These are phyloP conservation scores for Spathaspora arborariae DNA, from an alignment of 805 yeast species.

Conservation along the genomic window DNA sequence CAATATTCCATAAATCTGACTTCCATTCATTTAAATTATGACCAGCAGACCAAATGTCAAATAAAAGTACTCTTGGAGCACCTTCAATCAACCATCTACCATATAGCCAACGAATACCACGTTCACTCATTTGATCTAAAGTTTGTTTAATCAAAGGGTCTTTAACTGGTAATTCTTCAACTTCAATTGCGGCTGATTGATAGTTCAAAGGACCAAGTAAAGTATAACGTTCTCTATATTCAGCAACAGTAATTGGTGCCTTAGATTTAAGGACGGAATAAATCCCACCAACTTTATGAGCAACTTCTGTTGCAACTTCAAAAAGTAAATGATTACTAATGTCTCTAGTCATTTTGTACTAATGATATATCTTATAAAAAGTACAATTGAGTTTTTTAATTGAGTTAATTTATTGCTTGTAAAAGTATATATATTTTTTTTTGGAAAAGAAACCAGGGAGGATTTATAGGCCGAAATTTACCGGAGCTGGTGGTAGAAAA, in stretches of 20 bases:
- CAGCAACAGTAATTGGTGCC: slow-evolving; percentile 94
- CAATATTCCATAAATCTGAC: slow-evolving; percentile 82
- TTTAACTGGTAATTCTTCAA: slow-evolving; percentile 64
- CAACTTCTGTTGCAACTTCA: slow-evolving; percentile 96
- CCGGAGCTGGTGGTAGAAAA: neutral
- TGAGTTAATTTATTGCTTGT: neutral
- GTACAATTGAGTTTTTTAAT: slow-evolving; percentile 1
- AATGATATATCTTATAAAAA: neutral
- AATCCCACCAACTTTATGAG: slow-evolving; percentile 96
- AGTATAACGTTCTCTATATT: slow-evolving; percentile 82
- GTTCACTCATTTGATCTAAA: slow-evolving; percentile 70
- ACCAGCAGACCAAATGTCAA: slow-evolving; percentile 77
- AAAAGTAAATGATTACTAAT: slow-evolving; percentile 82
- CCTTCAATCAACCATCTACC: slow-evolving; percentile 98
- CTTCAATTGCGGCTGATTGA: slow-evolving; percentile 72
- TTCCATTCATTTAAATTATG: slow-evolving; percentile 85
- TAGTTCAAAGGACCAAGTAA: slow-evolving; percentile 83
- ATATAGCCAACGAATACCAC: slow-evolving; percentile 81
- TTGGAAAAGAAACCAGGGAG: neutral
- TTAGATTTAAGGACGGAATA: slow-evolving; percentile 94
- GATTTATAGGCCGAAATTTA: neutral
- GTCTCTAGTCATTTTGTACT: slow-evolving; percentile 64
- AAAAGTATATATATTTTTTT: neutral
- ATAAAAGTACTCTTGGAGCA: slow-evolving; percentile 88
- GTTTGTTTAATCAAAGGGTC: slow-evolving; percentile 56